These are phyloP conservation scores for Blastobotrys serpentis DNA, from an alignment of 1,139 yeast species.

Conservation along the genomic window DNA sequence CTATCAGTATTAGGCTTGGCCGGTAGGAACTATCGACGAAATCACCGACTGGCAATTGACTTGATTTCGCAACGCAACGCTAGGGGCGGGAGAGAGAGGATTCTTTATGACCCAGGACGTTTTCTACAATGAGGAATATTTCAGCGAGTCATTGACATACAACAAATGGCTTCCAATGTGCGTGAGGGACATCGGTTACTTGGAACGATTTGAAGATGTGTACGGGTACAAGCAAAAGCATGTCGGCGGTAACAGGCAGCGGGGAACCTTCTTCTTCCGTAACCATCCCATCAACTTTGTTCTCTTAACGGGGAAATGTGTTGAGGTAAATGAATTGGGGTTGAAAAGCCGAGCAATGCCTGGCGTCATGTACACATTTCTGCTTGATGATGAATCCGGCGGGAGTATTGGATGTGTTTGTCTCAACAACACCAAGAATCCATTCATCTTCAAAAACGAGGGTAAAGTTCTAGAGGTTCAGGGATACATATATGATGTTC, in stretches of 20 bases:
- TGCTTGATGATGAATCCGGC: conserved; percentile 24
- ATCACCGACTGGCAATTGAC: too few relatives aligned
- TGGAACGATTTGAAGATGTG: conserved; percentile 4
- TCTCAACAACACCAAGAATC: neutral
- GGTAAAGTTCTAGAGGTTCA: conserved; percentile 12
- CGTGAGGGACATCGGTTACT: conserved; percentile 5
- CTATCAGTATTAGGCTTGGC: too few relatives aligned
- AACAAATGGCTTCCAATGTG: conserved; percentile 13
- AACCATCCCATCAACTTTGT: conserved; percentile 34
- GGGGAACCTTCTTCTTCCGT: conserved; percentile 26
- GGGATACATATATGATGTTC: conserved; percentile 13
- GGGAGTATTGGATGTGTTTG: conserved; percentile 2
- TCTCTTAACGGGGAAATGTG: conserved; percentile 27
- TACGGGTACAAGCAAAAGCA: conserved; percentile 2
- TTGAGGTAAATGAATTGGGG: conserved; percentile 17
- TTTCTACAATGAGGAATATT: conserved; percentile 5
- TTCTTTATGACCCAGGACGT: neutral
- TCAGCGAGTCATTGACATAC: conserved; percentile 8
- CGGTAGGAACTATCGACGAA: neutral
- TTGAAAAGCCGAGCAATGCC: conserved; percentile 7
- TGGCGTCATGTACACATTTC: conserved; percentile 12
- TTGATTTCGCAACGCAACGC: too few relatives aligned
- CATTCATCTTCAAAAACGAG: conserved; percentile 1
- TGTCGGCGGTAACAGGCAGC: neutral
- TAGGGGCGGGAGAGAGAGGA: too few relatives aligned